Base-by-base conservation (phyloP, 1,284 basidiomycete genomes). In the Flammula alnicola region DNA sequence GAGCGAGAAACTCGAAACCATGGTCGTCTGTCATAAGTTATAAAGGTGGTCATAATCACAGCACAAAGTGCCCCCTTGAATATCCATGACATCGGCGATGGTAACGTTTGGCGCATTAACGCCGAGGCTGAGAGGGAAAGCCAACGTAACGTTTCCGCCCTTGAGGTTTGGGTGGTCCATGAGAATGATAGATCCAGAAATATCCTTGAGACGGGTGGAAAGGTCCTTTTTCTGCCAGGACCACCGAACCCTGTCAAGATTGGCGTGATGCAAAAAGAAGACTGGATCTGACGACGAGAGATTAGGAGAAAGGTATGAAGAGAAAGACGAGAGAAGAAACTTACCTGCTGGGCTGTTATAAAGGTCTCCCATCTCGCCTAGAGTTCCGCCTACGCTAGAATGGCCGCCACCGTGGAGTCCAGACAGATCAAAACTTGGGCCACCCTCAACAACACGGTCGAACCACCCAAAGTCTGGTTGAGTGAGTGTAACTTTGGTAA, bases 181-280 rank as follows among this genome's bases (percentile, higher is more conserved):
- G 30, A 55, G 42, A 17, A 39, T 49, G 38, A 56, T 57, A n/a
- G 59, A 58, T 7, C 62, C 62, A 12, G 62, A 62, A 25, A 65
- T 60, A 27, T 61, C 61, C 8, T 44, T 44, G 12, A 63, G 47
- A 10, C 63, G 58, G 8, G 36, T 39, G 3, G 46, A 20, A 3
- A 44, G 44, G 27, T 60, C 35, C 17, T 40, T 48, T 10, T 40
- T 51, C 42, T 66, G 63, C 59, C 62, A 63, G 1, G 49, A 49
- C 54, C 61, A 60, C 59, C 61, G 63, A 22, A 65, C 44, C 10
- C 63, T 53, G 42, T 64, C 62, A 27, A 64, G 58, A 47, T 66
- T 63, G 8, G 58, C 54, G 39, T 65, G 61, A 40, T 63, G 63
- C 35, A 64, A 41, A 30, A 61, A 64, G 44, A 64, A 64, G 5